A percentile compares a stretch with the other conserved stretches of the same genome.
Evolutionary conservation across 1,284 basidiomycete species (phyloP).

Genomic region (Ustilago nuda): DNA sequence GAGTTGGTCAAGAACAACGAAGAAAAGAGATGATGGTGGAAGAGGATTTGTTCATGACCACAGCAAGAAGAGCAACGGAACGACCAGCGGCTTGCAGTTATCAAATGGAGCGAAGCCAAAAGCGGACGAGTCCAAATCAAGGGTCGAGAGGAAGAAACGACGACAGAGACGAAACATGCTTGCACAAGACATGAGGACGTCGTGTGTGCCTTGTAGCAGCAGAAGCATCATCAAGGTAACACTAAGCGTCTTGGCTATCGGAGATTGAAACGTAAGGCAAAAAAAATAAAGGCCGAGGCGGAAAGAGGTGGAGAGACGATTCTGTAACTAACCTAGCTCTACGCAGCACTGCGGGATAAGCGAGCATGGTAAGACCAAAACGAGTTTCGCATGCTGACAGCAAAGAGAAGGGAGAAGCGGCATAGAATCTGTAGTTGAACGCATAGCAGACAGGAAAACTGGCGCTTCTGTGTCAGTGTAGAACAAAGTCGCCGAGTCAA

Average conservation of each 20-base stretch:
- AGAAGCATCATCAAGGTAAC: background rate
- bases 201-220: too few relatives aligned
- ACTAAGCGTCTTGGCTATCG: constrained; percentile 19
- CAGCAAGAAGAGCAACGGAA: background rate
- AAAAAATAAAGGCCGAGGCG: constrained; percentile 1
- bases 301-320: background rate
- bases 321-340: background rate
- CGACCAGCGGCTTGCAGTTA: background rate
- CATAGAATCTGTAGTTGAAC: too few relatives aligned
- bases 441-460: background rate
- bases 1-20: background rate
- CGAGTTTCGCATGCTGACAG: background rate
- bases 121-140: background rate
- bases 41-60: background rate
- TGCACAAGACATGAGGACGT: background rate
- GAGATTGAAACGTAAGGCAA: constrained; percentile 11
- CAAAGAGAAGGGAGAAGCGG: too few relatives aligned
- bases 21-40: background rate
- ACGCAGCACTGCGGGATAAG: constrained; percentile 1
- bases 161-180: constrained; percentile 10
- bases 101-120: background rate
- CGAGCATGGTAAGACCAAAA: constrained; percentile 2
- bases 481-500: background rate
- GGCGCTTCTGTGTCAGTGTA: background rate
- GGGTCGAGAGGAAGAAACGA: constrained; percentile 7